Evolutionary conservation across 2,329 filamentous ascomycete species (phyloP), one percentile per base, ranked within the genome.

Genomic region (Massarina eburnea): DNA sequence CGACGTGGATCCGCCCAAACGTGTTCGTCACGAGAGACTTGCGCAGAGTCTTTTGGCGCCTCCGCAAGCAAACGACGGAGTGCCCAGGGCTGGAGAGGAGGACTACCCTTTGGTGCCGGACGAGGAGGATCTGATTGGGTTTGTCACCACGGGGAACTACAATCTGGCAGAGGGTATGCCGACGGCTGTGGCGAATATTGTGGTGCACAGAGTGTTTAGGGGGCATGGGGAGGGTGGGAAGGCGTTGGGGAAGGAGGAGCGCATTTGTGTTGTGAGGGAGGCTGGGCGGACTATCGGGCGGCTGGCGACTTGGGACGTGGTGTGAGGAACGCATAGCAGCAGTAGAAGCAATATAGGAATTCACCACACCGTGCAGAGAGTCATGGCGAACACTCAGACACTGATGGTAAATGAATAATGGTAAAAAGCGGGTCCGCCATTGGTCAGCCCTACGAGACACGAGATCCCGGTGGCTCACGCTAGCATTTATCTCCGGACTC

Each of bases 81-180:
- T 37, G 27, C 51, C 55, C 5, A 64, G 64, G 35, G 60, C 62
- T 9, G 64, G 61, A 32, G 55, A 62, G 21, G 54, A 57, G n/a
- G 65, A 71, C 0, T 82, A 89, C 55, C 85, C 86, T 1, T 63
- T 83, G 0, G 83, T 91, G n/a, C 92, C 92, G 0, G 76, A 78
- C 8, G 83, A 84, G 51, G 76, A 80, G 18, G 88, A 96, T 65
- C 76, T 97, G 10, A 81, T 97, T 40, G 94, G 94, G 0, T 99
- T 95, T 66, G 85, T 96, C 19, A 96, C 91, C 2, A 87, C 86
- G 1, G 94, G 92, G 0, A 86, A 88, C 40, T 96, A 86, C 66
- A 91, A 86, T 59, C 79, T 97, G 2, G 81, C 82, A 2, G 82
- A 87, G 53, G 94, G 92, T 0, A 81, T 79, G 54, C 88, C 86